Percentiles rank a stretch among this genome's conserved stretches.
Conservation (phyloP, 2,329 filamentous ascomycete species). For the Gaeumannomyces tritici region DNA sequence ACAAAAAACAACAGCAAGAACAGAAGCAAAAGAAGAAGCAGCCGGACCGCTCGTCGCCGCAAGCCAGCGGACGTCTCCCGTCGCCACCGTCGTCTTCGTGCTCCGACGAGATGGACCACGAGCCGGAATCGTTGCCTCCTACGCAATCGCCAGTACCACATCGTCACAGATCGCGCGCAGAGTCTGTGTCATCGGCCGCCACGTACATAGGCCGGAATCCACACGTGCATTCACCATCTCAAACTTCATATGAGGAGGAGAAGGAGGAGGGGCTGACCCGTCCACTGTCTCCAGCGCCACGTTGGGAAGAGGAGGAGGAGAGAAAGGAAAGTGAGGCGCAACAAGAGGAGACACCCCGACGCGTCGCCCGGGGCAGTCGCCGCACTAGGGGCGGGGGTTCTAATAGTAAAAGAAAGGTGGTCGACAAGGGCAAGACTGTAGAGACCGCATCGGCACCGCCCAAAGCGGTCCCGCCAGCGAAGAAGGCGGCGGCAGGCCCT, state of each 20-base stretch:
- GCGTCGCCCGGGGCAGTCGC: background rate
- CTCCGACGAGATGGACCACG: no score
- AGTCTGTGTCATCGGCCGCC: background rate
- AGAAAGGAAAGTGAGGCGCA: background rate
- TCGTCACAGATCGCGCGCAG: background rate
- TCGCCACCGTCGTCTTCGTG: background rate
- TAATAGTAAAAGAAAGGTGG: background rate
- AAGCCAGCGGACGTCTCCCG: background rate
- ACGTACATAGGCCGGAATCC: background rate
- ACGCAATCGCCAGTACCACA: background rate
- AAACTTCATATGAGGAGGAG: background rate
- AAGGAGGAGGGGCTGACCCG: background rate
- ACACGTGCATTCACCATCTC: background rate
- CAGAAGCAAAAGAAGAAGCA: background rate
- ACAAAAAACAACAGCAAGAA: background rate
- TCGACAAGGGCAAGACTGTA: background rate
- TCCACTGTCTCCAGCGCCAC: background rate
- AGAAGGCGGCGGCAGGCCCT: background rate
- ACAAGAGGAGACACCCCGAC: background rate
- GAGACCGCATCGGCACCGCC: background rate
- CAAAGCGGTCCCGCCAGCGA: background rate
- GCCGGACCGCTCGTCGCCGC: background rate
- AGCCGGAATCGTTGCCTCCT: background rate
- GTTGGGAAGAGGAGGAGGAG: background rate
- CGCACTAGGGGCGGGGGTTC: background rate